Percentiles rank a stretch among this genome's conserved stretches.
Conservation (phyloP, 2,329 filamentous ascomycete genomes). For the Phialophora macrospora region DNA sequence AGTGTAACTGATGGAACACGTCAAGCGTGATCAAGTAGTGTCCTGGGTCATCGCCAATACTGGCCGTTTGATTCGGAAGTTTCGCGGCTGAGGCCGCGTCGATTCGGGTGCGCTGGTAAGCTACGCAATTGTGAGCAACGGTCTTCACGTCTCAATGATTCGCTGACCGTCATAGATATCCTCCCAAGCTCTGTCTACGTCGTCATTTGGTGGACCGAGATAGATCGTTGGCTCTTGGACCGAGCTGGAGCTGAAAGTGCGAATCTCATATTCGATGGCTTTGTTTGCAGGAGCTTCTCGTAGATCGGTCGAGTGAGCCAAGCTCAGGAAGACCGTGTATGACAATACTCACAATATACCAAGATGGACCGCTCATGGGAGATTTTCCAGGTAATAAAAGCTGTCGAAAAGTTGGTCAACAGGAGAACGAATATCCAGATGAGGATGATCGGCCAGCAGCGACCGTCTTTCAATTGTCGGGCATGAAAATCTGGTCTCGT, state of each 20-base stretch:
- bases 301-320: background rate
- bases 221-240: conserved; percentile 12
- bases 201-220: background rate
- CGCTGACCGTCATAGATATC: conserved; percentile 1
- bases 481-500: background rate
- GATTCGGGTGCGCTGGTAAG: conserved; percentile 3
- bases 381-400: background rate
- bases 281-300: conserved; percentile 5
- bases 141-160: too few relatives aligned
- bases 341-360: background rate
- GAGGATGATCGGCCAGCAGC: background rate
- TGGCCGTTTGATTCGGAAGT: conserved; percentile 9
- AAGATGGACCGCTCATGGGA: background rate
- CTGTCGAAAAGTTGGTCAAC: conserved; percentile 1
- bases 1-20: conserved; percentile 10
- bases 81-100: conserved; percentile 1
- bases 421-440: background rate
- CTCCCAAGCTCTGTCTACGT: conserved; percentile 8
- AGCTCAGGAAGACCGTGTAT: background rate
- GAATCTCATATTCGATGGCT: conserved; percentile 8
- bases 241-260: conserved; percentile 6
- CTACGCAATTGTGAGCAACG: background rate
- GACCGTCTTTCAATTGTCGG: background rate
- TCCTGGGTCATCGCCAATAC: conserved; percentile 6
- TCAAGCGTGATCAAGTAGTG: conserved; percentile 9